These are phyloP conservation scores for Scheffersomyces illinoinensis DNA, from an alignment of 1,139 yeast genomes.

Conservation along the genomic window DNA sequence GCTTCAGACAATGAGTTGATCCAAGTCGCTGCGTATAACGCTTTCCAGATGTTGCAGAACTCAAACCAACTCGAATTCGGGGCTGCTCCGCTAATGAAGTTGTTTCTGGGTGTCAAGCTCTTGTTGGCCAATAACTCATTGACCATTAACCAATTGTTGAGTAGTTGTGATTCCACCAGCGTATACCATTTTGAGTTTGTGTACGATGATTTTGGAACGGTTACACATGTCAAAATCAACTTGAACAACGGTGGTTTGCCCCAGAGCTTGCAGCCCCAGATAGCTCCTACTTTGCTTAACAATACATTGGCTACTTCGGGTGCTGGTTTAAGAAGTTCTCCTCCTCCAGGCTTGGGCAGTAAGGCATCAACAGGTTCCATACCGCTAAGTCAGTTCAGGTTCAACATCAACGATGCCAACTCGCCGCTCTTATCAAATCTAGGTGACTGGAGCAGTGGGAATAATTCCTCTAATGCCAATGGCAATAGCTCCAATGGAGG, in stretches of 20 bases:
- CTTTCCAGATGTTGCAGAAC: constrained; percentile 33
- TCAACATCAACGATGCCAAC: background rate
- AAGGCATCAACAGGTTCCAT: background rate
- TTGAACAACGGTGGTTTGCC: background rate
- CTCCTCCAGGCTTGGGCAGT: background rate
- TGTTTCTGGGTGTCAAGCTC: constrained; percentile 34
- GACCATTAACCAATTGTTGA: constrained; percentile 44
- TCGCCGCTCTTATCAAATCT: background rate
- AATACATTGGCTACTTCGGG: background rate
- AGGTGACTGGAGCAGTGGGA: background rate
- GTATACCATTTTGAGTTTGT: constrained; percentile 42
- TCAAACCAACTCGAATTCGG: constrained; percentile 42
- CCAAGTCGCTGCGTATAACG: constrained; percentile 34
- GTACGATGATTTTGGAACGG: constrained; percentile 50
- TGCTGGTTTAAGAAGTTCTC: background rate
- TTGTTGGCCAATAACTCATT: constrained; percentile 28
- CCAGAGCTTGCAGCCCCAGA: background rate
- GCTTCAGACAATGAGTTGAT: constrained; percentile 14
- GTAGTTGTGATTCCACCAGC: constrained; percentile 30
- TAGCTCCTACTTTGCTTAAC: background rate
- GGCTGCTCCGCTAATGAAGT: constrained; percentile 32
- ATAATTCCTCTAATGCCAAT: background rate
- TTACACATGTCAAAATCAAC: constrained; percentile 41
- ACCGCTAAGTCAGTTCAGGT: background rate
- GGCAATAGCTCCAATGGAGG: background rate